Percentiles rank a stretch among this genome's conserved stretches.
Conservation (phyloP, 495 filamentous ascomycete species). For the Venustampulla echinocandica region DNA sequence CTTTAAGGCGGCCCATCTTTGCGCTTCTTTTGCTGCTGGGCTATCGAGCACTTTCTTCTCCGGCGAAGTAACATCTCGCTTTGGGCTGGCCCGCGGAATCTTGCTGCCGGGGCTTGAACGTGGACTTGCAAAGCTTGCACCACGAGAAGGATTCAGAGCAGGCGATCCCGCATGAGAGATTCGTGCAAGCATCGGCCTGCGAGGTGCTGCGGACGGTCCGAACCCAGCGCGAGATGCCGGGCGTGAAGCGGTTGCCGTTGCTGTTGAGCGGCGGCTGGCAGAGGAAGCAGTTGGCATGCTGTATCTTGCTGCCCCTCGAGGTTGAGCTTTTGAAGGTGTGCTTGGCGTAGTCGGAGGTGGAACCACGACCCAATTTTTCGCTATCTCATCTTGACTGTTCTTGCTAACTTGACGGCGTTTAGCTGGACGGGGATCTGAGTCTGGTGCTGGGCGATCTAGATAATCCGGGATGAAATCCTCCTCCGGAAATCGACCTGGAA, state of each 20-base stretch:
- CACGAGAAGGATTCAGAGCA: constrained; percentile 29
- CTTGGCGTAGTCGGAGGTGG: constrained; percentile 15
- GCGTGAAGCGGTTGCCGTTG: not conserved
- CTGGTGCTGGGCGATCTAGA: constrained; percentile 29
- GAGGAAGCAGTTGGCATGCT: constrained; percentile 15
- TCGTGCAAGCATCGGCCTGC: constrained; percentile 27
- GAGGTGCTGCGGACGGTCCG: constrained; percentile 25
- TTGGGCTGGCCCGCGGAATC: constrained; percentile 19
- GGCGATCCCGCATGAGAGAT: constrained; percentile 42
- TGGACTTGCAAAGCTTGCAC: constrained; percentile 46
- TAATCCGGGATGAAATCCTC: constrained; percentile 30
- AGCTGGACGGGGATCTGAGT: constrained; percentile 38
- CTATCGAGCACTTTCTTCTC: constrained; percentile 7
- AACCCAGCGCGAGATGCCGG: constrained; percentile 19
- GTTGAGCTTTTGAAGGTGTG: constrained; percentile 10
- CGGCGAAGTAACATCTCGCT: not conserved
- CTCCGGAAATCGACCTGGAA: constrained; percentile 40
- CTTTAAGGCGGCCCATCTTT: constrained; percentile 55
- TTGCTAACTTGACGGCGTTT: constrained; percentile 43
- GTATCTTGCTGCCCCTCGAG: constrained; percentile 11
- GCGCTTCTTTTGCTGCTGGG: constrained; percentile 51
- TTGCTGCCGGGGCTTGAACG: constrained; percentile 24
- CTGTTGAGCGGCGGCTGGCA: constrained; percentile 6
- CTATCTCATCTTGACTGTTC: constrained; percentile 40
- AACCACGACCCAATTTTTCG: constrained; percentile 72